Conservation (phyloP, 202 grass and related monocot genomes). For the Saccharum hybrid region DNA sequence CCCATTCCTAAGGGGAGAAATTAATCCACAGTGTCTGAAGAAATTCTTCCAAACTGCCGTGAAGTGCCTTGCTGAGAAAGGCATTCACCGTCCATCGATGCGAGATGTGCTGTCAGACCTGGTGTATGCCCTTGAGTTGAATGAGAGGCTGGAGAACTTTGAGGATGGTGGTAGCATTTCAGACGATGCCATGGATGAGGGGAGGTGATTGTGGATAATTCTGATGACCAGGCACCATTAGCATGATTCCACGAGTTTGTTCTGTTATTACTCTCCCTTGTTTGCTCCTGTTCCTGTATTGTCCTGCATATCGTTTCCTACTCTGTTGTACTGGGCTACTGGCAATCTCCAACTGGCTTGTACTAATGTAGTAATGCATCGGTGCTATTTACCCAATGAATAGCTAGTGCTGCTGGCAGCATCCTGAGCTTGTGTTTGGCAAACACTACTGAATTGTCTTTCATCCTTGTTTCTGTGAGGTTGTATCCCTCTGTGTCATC, state of each 20-base stretch:
- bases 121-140: background rate
- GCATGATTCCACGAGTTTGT: background rate
- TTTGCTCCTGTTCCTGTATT: background rate
- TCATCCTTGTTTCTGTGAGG: too few species aligned
- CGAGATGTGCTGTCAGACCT: conserved; percentile 44
- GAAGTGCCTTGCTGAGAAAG: conserved; percentile 40
- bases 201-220: background rate
- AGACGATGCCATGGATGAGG: background rate
- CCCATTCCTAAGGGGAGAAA: conserved; percentile 23
- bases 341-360: too few species aligned
- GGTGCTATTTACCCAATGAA: too few species aligned
- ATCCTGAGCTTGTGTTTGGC: too few species aligned
- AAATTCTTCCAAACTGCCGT: conserved; percentile 46
- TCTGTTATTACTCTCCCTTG: background rate
- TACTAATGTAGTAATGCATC: too few species aligned
- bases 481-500: too few species aligned
- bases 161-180: background rate
- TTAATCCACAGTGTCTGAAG: conserved; percentile 8
- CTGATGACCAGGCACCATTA: background rate
- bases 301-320: background rate
- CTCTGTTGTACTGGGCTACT: background rate
- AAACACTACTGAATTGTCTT: too few species aligned
- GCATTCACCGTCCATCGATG: conserved; percentile 48
- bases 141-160: too few species aligned
- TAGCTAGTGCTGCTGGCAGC: too few species aligned